These are phyloP conservation scores for Cichorium intybus DNA, from an alignment of 140 eudicot species.

Conservation along the genomic window DNA sequence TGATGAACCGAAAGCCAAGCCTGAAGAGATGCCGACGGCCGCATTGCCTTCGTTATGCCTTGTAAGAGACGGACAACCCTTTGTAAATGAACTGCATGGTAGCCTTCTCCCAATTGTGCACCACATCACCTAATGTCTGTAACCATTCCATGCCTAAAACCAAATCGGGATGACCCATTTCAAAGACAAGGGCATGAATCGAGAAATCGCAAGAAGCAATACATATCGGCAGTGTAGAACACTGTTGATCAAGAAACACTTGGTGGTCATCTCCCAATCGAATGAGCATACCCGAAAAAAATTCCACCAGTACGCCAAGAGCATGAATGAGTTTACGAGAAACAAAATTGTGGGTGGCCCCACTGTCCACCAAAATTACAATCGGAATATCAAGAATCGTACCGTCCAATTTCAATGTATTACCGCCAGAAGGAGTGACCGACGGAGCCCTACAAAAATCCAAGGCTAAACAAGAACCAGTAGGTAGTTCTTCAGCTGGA, in stretches of 20 bases:
- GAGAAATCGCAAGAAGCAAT: too few species aligned
- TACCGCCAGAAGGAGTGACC: too few species aligned
- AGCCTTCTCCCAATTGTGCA: background rate
- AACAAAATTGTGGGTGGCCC: background rate
- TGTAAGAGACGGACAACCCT: background rate
- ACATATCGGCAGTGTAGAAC: too few species aligned
- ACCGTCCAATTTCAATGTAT: background rate
- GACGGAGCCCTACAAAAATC: too few species aligned
- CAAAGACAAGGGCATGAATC: too few species aligned
- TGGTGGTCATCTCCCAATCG: background rate
- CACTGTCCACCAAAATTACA: background rate
- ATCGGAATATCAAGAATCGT: background rate
- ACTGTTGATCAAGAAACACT: too few species aligned
- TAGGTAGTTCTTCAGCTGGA: too few species aligned
- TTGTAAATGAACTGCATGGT: background rate
- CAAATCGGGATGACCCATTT: background rate
- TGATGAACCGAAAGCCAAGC: too few species aligned
- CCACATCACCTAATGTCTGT: background rate
- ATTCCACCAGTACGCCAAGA: background rate
- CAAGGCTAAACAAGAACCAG: background rate
- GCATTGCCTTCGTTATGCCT: background rate
- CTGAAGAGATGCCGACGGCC: too few species aligned
- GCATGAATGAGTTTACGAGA: background rate
- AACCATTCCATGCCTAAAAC: background rate
- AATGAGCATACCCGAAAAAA: background rate